A percentile compares a stretch with the other conserved stretches of the same genome.
Evolutionary conservation across 495 filamentous ascomycete species (phyloP).

Genomic region (Hyaloscypha finlandica): DNA sequence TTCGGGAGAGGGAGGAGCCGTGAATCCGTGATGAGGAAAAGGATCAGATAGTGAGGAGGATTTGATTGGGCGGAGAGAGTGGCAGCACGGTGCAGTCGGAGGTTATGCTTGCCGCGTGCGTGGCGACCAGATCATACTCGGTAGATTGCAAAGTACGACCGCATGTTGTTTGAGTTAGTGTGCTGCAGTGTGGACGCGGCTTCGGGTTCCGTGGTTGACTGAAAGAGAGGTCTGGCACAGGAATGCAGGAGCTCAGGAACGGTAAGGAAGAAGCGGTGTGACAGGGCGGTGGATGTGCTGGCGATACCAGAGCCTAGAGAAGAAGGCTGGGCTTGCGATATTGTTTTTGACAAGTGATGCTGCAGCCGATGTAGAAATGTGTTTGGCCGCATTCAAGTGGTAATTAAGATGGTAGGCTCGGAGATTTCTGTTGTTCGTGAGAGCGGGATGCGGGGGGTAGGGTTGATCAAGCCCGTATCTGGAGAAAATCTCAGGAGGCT

Average conservation of each 20-base stretch:
- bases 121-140: not conserved
- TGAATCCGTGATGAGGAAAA: not conserved
- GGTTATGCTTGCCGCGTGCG: not conserved
- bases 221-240: not conserved
- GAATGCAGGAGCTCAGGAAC: not conserved
- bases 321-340: not conserved
- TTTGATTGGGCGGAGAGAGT: not conserved
- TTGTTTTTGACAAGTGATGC: not conserved
- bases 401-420: not conserved
- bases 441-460: not conserved
- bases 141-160: not conserved
- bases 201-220: not conserved
- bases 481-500: conserved; percentile 8
- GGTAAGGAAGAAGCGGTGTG: not conserved
- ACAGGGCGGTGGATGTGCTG: not conserved
- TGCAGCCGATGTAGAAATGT: not conserved
- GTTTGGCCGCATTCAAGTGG: not conserved
- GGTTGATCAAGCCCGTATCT: not conserved
- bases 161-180: not conserved
- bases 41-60: not conserved
- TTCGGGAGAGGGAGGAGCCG: not conserved
- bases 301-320: not conserved
- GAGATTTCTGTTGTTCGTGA: not conserved
- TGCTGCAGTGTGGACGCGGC: not conserved
- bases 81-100: not conserved